Evolutionary conservation across 148 eudicot species (phyloP).

Genomic region (Simmondsia chinensis): DNA sequence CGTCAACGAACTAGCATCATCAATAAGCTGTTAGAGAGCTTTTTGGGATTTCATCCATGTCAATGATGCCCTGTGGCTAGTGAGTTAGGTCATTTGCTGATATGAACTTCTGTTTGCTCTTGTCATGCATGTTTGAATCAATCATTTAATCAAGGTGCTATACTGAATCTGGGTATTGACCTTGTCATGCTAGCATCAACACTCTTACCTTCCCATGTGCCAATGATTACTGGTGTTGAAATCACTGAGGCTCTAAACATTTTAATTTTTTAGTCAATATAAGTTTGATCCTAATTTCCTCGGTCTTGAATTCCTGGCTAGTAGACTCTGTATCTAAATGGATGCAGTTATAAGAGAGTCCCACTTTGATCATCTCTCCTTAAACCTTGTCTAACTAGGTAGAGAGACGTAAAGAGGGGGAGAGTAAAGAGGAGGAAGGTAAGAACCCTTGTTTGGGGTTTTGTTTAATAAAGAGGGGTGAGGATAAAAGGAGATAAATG

Average conservation of each 20-base stretch:
- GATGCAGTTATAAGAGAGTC: no score
- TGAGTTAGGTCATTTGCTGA: conserved; percentile 21
- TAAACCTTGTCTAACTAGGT: no score
- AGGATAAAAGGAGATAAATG: no score
- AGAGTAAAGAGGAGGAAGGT: no score
- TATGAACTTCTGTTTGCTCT: conserved; percentile 14
- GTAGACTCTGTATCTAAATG: no score
- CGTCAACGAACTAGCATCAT: not conserved
- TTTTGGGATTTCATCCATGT: conserved; percentile 7
- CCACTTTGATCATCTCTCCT: no score
- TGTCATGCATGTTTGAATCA: conserved; percentile 4
- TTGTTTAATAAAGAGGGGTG: no score
- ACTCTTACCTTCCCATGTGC: conserved; percentile 20
- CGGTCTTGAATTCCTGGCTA: no score
- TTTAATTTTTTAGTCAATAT: not conserved
- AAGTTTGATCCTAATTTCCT: no score
- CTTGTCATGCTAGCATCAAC: conserved; percentile 18
- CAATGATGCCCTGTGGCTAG: conserved; percentile 7
- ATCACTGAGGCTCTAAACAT: conserved; percentile 11
- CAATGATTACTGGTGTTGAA: conserved; percentile 24
- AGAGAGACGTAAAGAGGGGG: no score
- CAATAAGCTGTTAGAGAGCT: conserved; percentile 7
- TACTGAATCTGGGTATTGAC: not conserved
- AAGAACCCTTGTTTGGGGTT: no score
- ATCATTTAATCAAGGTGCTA: conserved; percentile 11